Percentiles rank a stretch among this genome's conserved stretches.
Evolutionary conservation across 805 yeast genomes (phyloP).

Genomic region (Candida orba): DNA sequence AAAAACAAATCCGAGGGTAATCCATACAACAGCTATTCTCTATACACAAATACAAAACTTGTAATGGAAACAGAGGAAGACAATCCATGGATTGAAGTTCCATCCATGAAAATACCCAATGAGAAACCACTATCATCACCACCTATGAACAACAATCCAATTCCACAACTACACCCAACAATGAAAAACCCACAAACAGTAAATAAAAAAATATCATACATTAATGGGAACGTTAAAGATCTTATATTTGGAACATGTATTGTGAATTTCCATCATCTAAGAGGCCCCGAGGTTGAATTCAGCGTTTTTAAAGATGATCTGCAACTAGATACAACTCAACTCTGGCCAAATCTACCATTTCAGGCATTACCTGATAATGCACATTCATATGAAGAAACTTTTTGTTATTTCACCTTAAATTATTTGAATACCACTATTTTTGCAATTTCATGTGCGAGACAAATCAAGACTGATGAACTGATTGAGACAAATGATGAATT

Average conservation of each 20-base stretch:
- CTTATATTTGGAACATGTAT: conserved; percentile 77
- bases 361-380: conserved; percentile 96
- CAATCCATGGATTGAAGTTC: conserved; percentile 20
- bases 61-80: neutral
- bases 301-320: conserved; percentile 44
- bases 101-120: neutral
- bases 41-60: neutral
- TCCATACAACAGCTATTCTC: no score
- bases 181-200: no score
- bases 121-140: neutral
- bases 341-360: conserved; percentile 88
- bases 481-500: conserved; percentile 51
- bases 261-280: conserved; percentile 85
- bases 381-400: conserved; percentile 88
- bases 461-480: conserved; percentile 58
- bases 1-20: no score
- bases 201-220: conserved; percentile 14
- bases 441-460: conserved; percentile 92
- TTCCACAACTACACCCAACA: no score
- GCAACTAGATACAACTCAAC: conserved; percentile 16
- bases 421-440: conserved; percentile 67
- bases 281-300: conserved; percentile 95
- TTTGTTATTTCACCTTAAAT: conserved; percentile 79
- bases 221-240: conserved; percentile 17
- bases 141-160: neutral